phyloP scores from a whole-genome alignment of 495 filamentous ascomycete genomes.

The Podospora comata region DNA sequence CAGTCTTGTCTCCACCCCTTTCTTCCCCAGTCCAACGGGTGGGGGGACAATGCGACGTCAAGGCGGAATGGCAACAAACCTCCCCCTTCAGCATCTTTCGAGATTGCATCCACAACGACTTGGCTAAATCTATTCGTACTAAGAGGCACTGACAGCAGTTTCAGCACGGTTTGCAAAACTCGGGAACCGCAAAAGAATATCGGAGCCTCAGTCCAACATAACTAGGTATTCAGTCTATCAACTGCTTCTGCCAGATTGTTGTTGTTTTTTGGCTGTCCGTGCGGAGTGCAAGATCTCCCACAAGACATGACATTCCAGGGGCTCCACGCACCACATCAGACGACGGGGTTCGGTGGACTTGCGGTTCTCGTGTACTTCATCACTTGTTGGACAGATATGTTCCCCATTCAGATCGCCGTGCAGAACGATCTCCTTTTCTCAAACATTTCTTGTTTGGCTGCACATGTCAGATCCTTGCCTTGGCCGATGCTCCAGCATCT shows the following conservation, averaged over 20 bases:
- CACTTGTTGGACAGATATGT: not conserved
- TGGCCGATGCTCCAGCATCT: not conserved
- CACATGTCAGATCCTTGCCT: not conserved
- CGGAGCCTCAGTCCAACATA: no score
- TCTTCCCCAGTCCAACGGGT: not conserved
- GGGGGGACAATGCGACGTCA: not conserved
- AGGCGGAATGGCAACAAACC: not conserved
- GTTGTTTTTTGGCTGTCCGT: not conserved
- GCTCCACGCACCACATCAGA: slow-evolving; percentile 3
- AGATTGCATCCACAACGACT: no score
- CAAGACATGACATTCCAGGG: slow-evolving; percentile 9
- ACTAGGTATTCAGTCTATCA: no score
- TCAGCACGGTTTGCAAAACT: no score
- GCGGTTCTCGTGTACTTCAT: not conserved
- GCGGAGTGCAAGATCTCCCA: not conserved
- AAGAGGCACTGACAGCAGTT: no score
- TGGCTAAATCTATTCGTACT: no score
- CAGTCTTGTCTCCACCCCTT: not conserved
- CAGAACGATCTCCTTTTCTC: not conserved
- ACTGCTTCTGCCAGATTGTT: not conserved
- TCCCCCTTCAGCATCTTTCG: not conserved
- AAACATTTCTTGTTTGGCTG: not conserved
- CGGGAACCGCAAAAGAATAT: no score
- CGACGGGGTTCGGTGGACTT: not conserved
- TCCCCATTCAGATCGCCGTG: slow-evolving; percentile 1